Evolutionary conservation across 108 stramenopile species (phyloP).

Genomic region (Fragilariopsis cylindrus): DNA sequence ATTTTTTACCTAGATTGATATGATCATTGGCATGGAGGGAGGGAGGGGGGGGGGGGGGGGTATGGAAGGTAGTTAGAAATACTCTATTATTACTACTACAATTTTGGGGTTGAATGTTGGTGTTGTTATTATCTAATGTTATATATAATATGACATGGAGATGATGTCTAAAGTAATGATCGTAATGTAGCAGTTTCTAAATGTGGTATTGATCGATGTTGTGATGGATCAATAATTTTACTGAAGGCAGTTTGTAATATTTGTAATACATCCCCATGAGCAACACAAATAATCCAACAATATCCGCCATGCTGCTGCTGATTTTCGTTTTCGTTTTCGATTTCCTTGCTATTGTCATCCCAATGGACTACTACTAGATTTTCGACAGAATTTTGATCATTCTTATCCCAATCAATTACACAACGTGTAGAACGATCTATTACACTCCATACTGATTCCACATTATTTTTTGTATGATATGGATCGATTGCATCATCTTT

Average conservation of each 20-base stretch:
- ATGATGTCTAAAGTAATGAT: slow-evolving; percentile 21
- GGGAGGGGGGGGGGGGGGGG: too few species aligned
- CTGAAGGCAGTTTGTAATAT: slow-evolving; percentile 85
- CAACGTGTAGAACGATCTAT: slow-evolving; percentile 59
- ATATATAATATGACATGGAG: not conserved
- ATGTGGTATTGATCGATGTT: slow-evolving; percentile 74
- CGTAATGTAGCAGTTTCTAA: slow-evolving; percentile 82
- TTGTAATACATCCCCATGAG: slow-evolving; percentile 91
- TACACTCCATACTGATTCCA: slow-evolving; percentile 76
- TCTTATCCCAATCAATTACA: slow-evolving; percentile 57
- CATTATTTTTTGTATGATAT: slow-evolving; percentile 60
- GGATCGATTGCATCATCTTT: slow-evolving; percentile 65
- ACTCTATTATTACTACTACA: too few species aligned
- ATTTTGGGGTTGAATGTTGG: too few species aligned
- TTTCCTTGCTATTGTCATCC: not conserved
- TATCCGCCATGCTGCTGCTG: not conserved
- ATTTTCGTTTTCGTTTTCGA: too few species aligned
- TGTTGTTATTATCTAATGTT: not conserved
- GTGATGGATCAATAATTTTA: slow-evolving; percentile 44
- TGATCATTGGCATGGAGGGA: too few species aligned
- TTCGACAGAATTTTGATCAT: not conserved
- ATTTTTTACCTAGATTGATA: too few species aligned
- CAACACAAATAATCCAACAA: slow-evolving; percentile 65
- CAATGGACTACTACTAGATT: not conserved
- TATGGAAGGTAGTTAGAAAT: too few species aligned